Conservation (phyloP, 768 basidiomycete genomes). For the Kwoniella bestiolae region DNA sequence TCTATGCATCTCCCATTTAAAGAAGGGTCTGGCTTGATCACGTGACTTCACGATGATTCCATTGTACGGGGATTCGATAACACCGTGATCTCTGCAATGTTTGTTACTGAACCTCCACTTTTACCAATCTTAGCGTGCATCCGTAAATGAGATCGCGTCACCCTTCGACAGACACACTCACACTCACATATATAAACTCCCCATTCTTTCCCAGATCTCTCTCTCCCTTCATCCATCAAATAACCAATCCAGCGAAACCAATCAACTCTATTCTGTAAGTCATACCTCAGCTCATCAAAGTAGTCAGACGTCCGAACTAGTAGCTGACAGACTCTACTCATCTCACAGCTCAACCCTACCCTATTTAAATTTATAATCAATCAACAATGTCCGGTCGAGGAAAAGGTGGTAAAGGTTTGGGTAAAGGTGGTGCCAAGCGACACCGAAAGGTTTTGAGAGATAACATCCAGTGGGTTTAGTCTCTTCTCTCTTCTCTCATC, state of each 20-base stretch:
- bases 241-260: neutral
- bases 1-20: neutral
- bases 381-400: constrained; percentile 60
- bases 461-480: constrained; percentile 58
- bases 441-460: constrained; percentile 62
- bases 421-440: constrained; percentile 60
- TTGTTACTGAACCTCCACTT: neutral
- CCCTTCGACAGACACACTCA: neutral
- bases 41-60: constrained; percentile 3
- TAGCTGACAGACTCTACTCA: neutral
- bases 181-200: constrained; percentile 2
- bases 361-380: constrained; percentile 18
- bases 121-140: neutral
- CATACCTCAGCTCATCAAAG: constrained; percentile 5
- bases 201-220: neutral
- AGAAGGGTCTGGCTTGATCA: neutral
- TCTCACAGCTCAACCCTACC: neutral
- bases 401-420: constrained; percentile 61
- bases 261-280: constrained; percentile 5
- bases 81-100: constrained; percentile 4
- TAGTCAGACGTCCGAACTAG: too few species aligned
- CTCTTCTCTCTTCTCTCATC: neutral
- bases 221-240: constrained; percentile 13
- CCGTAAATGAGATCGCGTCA: constrained; percentile 7
- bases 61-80: neutral